Base-by-base conservation (phyloP, 768 basidiomycete species). In the Tubosaeta brunneosetosa region DNA sequence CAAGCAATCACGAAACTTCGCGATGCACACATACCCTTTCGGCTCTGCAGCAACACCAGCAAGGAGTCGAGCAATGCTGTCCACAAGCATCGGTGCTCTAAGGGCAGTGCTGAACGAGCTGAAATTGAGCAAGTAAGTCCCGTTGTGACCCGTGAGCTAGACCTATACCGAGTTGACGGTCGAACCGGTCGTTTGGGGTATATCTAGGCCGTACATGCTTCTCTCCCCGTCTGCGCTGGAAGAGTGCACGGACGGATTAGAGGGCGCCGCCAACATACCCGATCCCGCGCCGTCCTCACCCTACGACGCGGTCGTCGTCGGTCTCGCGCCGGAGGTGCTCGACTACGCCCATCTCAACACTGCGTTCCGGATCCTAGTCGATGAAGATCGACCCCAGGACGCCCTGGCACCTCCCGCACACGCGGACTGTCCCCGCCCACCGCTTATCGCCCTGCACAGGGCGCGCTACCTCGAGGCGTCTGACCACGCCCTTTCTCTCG, bases 41-140 rank as follows among this genome's bases (percentile, higher is more conserved):
- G 79, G 26, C 71, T 79, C 52, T 86, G 87, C 63, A 86, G 83
- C 46, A 88, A 88, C 62, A 82, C 82, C 0, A 84, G 83, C 63
- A 84, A 86, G 54, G 84, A 86, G 56, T 81, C 82, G 0, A 79
- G 73, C 0, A 40, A 49, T 3, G 70, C 68, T 4, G 64, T 87
- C 6, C 56, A 87, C 85, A 3, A 84, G 83, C 54, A 66, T 88
- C 2, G 80, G 82, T 0, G 81, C 82, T 0, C 77, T 83, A n/a
- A 69, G 71, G n/a, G 65, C 72, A 8, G 59, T 77, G 13, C 65
- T 88, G 43, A 63, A 68, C 17, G 60, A 70, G 10, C 64, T 72
- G 29, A 72, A 65, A 1, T 61, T 82, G 3, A 73, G 68, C 61
- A 76, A 66, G 81, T 79, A 26, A 38, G 51, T 41, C 4, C 14